These are phyloP conservation scores for Boeremia lycopersici DNA, from an alignment of 2,329 filamentous ascomycete species.

Conservation along the genomic window DNA sequence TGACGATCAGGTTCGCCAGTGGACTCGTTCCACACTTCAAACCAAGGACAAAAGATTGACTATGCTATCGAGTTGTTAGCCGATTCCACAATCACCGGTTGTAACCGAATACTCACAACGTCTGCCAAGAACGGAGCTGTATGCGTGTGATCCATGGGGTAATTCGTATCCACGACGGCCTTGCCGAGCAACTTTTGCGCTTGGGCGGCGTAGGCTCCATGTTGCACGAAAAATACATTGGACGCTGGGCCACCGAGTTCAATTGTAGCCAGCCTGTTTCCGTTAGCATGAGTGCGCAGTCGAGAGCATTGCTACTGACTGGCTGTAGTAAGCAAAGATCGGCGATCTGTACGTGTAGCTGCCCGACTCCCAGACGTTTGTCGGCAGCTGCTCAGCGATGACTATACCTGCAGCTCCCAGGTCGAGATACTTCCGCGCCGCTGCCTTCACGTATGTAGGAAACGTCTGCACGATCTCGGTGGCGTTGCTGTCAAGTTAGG, in stretches of 20 bases:
- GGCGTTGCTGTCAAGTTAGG: conserved; percentile 43
- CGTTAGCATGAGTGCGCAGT: not conserved
- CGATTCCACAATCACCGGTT: not conserved
- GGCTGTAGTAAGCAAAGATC: conserved; percentile 56
- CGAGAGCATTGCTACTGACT: not conserved
- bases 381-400: conserved; percentile 60
- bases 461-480: conserved; percentile 64
- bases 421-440: conserved; percentile 57
- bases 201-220: conserved; percentile 61
- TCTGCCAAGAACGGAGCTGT: conserved; percentile 30
- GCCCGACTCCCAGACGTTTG: conserved; percentile 65
- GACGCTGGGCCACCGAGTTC: conserved; percentile 46
- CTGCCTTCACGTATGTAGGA: conserved; percentile 62
- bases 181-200: conserved; percentile 25
- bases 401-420: conserved; percentile 64
- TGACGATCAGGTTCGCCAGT: conserved; percentile 24
- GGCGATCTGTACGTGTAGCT: conserved; percentile 53
- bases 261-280: conserved; percentile 10
- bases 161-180: conserved; percentile 24
- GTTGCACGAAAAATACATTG: conserved; percentile 57
- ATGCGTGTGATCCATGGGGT: conserved; percentile 36
- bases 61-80: conserved; percentile 15
- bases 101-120: conserved; percentile 1
- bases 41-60: conserved; percentile 28
- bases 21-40: conserved; percentile 31